Evolutionary conservation across 2,329 filamentous ascomycete species (phyloP).

Genomic region (Tolypocladium guangdongense): DNA sequence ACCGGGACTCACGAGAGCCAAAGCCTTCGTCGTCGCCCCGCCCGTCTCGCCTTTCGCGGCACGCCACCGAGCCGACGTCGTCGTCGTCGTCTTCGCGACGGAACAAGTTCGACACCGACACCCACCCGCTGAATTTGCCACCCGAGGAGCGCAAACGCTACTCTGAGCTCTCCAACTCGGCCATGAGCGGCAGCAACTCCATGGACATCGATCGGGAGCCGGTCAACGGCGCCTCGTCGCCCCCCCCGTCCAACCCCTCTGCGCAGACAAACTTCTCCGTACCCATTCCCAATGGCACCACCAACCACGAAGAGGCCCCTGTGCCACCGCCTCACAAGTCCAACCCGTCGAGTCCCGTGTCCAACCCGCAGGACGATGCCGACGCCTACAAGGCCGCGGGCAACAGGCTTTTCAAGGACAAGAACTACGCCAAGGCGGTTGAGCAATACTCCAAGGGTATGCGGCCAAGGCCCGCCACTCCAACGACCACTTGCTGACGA

Average conservation of each 20-base stretch:
- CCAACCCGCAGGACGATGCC: slow-evolving; percentile 57
- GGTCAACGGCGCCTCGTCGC: slow-evolving; percentile 40
- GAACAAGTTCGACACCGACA: slow-evolving; percentile 53
- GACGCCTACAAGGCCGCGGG: slow-evolving; percentile 87
- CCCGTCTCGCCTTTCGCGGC: slow-evolving; percentile 34
- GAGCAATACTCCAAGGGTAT: slow-evolving; percentile 91
- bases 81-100: slow-evolving; percentile 34
- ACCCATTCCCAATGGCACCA: slow-evolving; percentile 38
- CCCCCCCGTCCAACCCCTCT: slow-evolving; percentile 32
- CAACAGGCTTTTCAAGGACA: slow-evolving; percentile 95
- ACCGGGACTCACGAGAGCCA: slow-evolving; percentile 12
- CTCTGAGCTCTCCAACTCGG: slow-evolving; percentile 50
- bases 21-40: slow-evolving; percentile 21
- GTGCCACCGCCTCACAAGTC: slow-evolving; percentile 63
- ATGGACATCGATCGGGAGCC: slow-evolving; percentile 70
- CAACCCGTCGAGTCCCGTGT: slow-evolving; percentile 46
- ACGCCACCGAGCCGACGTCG: slow-evolving; percentile 36
- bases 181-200: slow-evolving; percentile 49
- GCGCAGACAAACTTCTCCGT: slow-evolving; percentile 37
- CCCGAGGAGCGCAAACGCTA: slow-evolving; percentile 77
- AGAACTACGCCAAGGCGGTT: slow-evolving; percentile 79
- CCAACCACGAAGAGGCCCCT: slow-evolving; percentile 38
- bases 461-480: slow-evolving; percentile 6
- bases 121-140: slow-evolving; percentile 80
- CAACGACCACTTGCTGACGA: slow-evolving; percentile 5